Evolutionary conservation across 2,329 filamentous ascomycete genomes (phyloP), one percentile per base, ranked within the genome.

Genomic region (Rhynchosporium secalis): DNA sequence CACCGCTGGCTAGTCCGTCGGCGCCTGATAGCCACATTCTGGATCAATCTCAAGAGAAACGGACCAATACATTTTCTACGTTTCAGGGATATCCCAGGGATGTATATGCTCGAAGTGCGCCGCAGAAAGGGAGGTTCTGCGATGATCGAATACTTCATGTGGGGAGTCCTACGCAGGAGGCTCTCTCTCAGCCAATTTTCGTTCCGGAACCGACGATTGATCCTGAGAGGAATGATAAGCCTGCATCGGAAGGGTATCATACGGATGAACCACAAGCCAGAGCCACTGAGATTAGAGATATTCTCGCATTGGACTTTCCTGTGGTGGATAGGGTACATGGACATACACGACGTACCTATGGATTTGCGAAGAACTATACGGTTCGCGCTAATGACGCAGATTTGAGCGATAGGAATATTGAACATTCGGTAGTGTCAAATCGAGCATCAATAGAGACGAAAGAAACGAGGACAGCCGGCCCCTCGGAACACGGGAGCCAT

Each of bases 31-130:
- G 29, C 29, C n/a, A 13, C 12, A 36, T 7, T 33, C 7, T 45
- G 38, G 41, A 56, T 56, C 26, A 40, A 56, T 45, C 38, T 46
- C 54, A 56, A 26, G 8, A 36, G 54, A 9, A 46, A 15, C 28
- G 54, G 40, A 4, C 7, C 13, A 12, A 20, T 56, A 28, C 15
- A 46, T 13, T 13, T 56, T 8, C 29, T 7, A 1, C 38, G 6
- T 3, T 3, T 33, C 26, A 33, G 26, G 31, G 41, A 7, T 12
- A 33, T 31, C 13, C 54, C 26, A 26, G 54, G 40, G 5, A 20
- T 40, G 7, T 28, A 28, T 20, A 26, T 56, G 12, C 12, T 56
- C 26, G 40, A 46, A 45, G 29, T 15, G 20, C 20, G 20, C 26
- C 54, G 28, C 9, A 46, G 38, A 4, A 40, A 28, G 20, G 31